These are phyloP conservation scores for Aspergillus bertholletiae DNA, from an alignment of 495 filamentous ascomycete genomes.

Conservation along the genomic window DNA sequence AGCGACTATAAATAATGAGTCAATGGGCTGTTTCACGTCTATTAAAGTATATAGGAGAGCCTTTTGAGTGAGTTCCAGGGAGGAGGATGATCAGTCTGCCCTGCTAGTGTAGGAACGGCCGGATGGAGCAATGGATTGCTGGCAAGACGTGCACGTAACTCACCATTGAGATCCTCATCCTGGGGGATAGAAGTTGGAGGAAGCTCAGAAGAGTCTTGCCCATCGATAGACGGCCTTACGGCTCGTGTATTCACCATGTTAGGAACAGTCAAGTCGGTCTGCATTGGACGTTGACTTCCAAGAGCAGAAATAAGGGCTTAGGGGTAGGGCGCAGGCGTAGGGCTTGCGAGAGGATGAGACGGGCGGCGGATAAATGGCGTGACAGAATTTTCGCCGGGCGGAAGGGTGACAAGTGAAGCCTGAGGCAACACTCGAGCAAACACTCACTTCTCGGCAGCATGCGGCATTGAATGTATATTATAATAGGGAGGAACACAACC, in stretches of 20 bases:
- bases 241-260: slow-evolving; percentile 36
- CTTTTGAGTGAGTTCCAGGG: neutral
- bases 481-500: too few species aligned
- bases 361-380: slow-evolving; percentile 13
- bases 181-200: slow-evolving; percentile 27
- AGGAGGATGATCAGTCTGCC: neutral
- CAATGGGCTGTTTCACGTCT: neutral
- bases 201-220: slow-evolving; percentile 25
- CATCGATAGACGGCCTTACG: slow-evolving; percentile 29
- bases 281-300: slow-evolving; percentile 35
- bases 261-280: slow-evolving; percentile 17
- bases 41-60: neutral
- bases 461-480: too few species aligned
- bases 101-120: neutral
- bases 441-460: too few species aligned
- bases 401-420: neutral
- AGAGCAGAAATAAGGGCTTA: slow-evolving; percentile 54
- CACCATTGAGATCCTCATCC: slow-evolving; percentile 34
- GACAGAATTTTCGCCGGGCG: slow-evolving; percentile 24
- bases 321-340: slow-evolving; percentile 47
- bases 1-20: slow-evolving; percentile 9
- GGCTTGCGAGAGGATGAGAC: slow-evolving; percentile 22
- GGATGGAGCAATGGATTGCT: neutral
- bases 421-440: slow-evolving; percentile 4
- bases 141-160: slow-evolving; percentile 15